These are phyloP conservation scores for Liquidambar formosana DNA, from an alignment of 164 flowering plant species.

Conservation along the genomic window DNA sequence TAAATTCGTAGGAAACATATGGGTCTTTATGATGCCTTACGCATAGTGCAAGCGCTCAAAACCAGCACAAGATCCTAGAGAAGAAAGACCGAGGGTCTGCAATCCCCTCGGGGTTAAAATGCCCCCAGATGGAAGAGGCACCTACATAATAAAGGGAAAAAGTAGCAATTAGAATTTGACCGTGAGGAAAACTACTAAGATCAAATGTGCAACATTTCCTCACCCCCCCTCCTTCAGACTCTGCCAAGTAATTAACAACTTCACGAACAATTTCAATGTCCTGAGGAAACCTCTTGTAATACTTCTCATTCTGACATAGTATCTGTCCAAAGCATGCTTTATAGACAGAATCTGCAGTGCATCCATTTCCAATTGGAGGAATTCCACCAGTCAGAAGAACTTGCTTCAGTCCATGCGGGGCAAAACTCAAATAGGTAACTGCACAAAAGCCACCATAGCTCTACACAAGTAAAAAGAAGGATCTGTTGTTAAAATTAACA, in stretches of 20 bases:
- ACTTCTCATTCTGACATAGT: slow-evolving; percentile 75
- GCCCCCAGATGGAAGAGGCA: slow-evolving; percentile 91
- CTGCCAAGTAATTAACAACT: slow-evolving; percentile 70
- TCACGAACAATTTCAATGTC: slow-evolving; percentile 77
- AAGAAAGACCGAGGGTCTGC: slow-evolving; percentile 81
- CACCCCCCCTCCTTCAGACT: slow-evolving; percentile 85
- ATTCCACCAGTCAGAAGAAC: slow-evolving; percentile 94
- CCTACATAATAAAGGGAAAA: slow-evolving; percentile 38
- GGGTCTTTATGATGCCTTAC: slow-evolving; percentile 40
- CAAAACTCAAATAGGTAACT: slow-evolving; percentile 94
- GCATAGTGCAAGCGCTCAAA: slow-evolving; percentile 95
- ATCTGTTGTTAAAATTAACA: background rate
- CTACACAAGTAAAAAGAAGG: slow-evolving; percentile 38
- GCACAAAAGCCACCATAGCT: slow-evolving; percentile 98
- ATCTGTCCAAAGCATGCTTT: slow-evolving; percentile 62
- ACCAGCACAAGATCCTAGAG: slow-evolving; percentile 81
- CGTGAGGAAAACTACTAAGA: slow-evolving; percentile 4
- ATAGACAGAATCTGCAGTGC: slow-evolving; percentile 82
- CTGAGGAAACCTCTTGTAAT: slow-evolving; percentile 89
- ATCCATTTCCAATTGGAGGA: slow-evolving; percentile 77
- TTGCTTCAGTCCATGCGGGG: slow-evolving; percentile 83
- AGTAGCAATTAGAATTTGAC: background rate
- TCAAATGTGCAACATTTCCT: slow-evolving; percentile 18
- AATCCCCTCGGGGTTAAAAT: slow-evolving; percentile 79
- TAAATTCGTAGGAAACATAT: slow-evolving; percentile 1